These are phyloP conservation scores for Hebeloma cylindrosporum DNA, from an alignment of 768 basidiomycete genomes.

Conservation along the genomic window DNA sequence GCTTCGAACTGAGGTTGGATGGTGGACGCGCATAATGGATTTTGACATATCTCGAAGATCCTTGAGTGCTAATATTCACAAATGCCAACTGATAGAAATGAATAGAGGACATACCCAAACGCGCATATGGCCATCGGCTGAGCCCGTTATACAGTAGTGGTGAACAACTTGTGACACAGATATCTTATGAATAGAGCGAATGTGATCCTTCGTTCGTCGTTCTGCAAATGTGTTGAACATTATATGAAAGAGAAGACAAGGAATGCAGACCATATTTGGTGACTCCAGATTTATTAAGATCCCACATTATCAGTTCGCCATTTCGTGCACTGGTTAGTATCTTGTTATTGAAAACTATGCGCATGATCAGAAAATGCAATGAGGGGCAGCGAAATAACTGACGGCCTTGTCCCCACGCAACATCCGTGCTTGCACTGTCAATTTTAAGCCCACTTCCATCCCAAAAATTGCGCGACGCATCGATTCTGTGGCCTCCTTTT, in stretches of 20 bases:
- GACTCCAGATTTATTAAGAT: conserved; percentile 61
- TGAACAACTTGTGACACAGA: conserved; percentile 67
- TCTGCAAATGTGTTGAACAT: conserved; percentile 38
- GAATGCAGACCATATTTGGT: conserved; percentile 64
- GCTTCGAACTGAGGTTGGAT: conserved; percentile 66
- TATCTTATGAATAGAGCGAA: conserved; percentile 69
- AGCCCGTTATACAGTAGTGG: conserved; percentile 76
- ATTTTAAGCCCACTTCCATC: conserved; percentile 75
- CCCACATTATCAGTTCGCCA: conserved; percentile 85
- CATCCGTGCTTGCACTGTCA: conserved; percentile 75
- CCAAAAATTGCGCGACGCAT: conserved; percentile 76
- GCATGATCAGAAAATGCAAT: conserved; percentile 14
- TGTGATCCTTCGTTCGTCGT: conserved; percentile 64
- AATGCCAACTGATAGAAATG: not conserved
- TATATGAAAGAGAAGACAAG: not conserved
- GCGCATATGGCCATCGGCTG: conserved; percentile 77
- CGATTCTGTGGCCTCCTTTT: conserved; percentile 64
- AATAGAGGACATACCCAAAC: conserved; percentile 59
- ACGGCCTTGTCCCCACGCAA: conserved; percentile 78
- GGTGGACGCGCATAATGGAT: conserved; percentile 69
- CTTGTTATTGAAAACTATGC: conserved; percentile 67
- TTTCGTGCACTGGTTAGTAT: conserved; percentile 79
- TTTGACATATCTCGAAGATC: conserved; percentile 72
- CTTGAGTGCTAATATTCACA: conserved; percentile 32
- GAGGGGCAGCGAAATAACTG: conserved; percentile 22